Base-by-base conservation (phyloP, 73 alveolate species). In the Paramecium primaurelia region DNA sequence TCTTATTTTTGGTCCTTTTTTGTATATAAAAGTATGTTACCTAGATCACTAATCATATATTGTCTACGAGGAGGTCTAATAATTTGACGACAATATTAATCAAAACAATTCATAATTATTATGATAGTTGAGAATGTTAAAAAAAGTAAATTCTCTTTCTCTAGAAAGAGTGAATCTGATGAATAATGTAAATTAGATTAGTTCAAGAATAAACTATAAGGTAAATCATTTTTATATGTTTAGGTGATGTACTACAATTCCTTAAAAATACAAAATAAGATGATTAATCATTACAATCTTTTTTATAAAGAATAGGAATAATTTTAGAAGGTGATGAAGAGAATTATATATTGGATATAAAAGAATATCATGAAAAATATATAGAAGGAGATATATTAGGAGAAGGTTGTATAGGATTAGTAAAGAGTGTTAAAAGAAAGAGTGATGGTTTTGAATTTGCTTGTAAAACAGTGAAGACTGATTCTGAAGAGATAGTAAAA, bases 11-110 rank as follows among this genome's bases (percentile, higher is more conserved):
- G 86, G 51, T 83, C 93, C 89, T 51, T 54, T 54, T 54, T 54
- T 86, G 16, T 14, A 58, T 28, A 86, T 59, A 18, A 14, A 40
- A 8, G 22, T 7, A 73, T 47, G 25, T 59, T 58, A 12, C 98
- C 98, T 84, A 96, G 59, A 90, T 94, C 97, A 25, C 83, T 47
- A 28, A 86, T 93, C 22, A 69, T 37, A 54, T 96, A 96, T 68
- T 51, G 75, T 95, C 95, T 97, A 54, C 98, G 88, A 2, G 98
- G 98, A 2, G 98, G 98, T 20, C 98, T 92, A 44, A 96, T 96
- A 58, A 96, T 95, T 77, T 86, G 92, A 86, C 95, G 95, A 94
- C 98, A 96, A 83, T 94, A 90, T 3, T 92, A 58, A 25, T 96
- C 96, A 83, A 80, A 80, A 75, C 60, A 75, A 80, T 80, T 80